Conservation (phyloP, 352 stramenopile species). For the Phytophthora crassamura region DNA sequence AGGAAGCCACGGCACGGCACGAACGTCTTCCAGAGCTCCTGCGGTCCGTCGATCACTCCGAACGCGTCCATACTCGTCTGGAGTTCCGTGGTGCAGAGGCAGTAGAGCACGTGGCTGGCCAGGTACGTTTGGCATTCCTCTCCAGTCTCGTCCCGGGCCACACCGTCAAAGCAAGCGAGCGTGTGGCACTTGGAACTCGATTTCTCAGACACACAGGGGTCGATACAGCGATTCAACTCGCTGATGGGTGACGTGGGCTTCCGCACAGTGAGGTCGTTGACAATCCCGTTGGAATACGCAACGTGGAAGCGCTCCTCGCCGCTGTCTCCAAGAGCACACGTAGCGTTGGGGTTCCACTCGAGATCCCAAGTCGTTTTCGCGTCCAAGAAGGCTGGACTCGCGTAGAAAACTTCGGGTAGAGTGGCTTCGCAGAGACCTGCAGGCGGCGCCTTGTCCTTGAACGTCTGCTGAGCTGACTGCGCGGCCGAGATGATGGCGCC, state of each 20-base stretch:
- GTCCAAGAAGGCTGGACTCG: slow-evolving; percentile 37
- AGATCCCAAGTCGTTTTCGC: slow-evolving; percentile 51
- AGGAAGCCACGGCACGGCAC: slow-evolving; percentile 72
- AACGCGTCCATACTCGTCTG: slow-evolving; percentile 50
- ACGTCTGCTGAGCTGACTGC: slow-evolving; percentile 71
- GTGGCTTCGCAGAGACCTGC: slow-evolving; percentile 63
- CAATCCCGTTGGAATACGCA: slow-evolving; percentile 68
- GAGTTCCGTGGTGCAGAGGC: slow-evolving; percentile 68
- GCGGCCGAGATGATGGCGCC: slow-evolving; percentile 78
- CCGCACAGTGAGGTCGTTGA: slow-evolving; percentile 36
- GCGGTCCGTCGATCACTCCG: slow-evolving; percentile 60
- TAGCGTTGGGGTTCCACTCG: slow-evolving; percentile 62
- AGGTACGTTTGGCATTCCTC: slow-evolving; percentile 66
- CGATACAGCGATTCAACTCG: slow-evolving; percentile 47
- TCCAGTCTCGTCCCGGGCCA: slow-evolving; percentile 35
- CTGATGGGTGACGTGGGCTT: slow-evolving; percentile 8
- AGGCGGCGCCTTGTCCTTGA: slow-evolving; percentile 73
- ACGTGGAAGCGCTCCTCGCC: slow-evolving; percentile 58
- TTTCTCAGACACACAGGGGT: slow-evolving; percentile 69
- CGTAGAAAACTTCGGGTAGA: slow-evolving; percentile 72
- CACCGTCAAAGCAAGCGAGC: slow-evolving; percentile 69
- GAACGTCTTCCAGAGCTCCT: slow-evolving; percentile 60
- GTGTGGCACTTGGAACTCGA: slow-evolving; percentile 62
- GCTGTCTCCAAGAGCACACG: slow-evolving; percentile 34
- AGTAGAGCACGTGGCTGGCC: slow-evolving; percentile 72